Conservation (phyloP, 768 basidiomycete genomes). For the Tylopilus plumbeoviolaceoides region DNA sequence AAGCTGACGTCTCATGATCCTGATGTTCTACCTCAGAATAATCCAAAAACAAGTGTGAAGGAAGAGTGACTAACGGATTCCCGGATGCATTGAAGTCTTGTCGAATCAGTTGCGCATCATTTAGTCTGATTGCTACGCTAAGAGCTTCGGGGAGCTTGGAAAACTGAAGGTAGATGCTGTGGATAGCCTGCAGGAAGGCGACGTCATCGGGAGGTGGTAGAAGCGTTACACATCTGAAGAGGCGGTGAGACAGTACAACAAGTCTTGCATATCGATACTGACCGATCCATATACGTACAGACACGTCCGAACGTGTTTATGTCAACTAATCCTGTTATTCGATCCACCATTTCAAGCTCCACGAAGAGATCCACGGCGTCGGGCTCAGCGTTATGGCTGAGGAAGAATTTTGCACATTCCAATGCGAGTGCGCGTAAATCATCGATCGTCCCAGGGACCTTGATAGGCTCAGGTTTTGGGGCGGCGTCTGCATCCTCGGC, state of each 20-base stretch:
- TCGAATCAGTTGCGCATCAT: constrained; percentile 73
- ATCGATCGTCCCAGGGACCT: constrained; percentile 53
- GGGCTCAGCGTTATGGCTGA: constrained; percentile 94
- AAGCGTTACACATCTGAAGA: constrained; percentile 73
- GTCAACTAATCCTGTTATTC: constrained; percentile 76
- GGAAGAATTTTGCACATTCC: constrained; percentile 84
- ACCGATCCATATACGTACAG: constrained; percentile 95
- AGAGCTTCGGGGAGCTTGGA: constrained; percentile 90
- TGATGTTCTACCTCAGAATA: constrained; percentile 24
- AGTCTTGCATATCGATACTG: constrained; percentile 22
- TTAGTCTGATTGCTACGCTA: constrained; percentile 77
- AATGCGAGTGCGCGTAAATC: constrained; percentile 74
- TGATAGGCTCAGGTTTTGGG: constrained; percentile 31
- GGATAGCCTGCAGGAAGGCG: constrained; percentile 83
- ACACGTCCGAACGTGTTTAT: constrained; percentile 85
- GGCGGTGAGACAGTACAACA: constrained; percentile 2
- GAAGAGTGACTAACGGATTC: constrained; percentile 61
- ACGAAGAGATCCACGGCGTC: constrained; percentile 96
- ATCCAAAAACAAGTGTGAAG: not conserved
- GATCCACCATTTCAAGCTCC: constrained; percentile 86
- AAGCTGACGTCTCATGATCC: constrained; percentile 91
- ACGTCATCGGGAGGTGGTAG: constrained; percentile 92
- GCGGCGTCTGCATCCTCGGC: constrained; percentile 29
- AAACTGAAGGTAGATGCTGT: constrained; percentile 83
- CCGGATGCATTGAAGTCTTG: constrained; percentile 87